These are phyloP conservation scores for Caryopteris hybrid DNA, from an alignment of 305 asterid species.

Conservation along the genomic window DNA sequence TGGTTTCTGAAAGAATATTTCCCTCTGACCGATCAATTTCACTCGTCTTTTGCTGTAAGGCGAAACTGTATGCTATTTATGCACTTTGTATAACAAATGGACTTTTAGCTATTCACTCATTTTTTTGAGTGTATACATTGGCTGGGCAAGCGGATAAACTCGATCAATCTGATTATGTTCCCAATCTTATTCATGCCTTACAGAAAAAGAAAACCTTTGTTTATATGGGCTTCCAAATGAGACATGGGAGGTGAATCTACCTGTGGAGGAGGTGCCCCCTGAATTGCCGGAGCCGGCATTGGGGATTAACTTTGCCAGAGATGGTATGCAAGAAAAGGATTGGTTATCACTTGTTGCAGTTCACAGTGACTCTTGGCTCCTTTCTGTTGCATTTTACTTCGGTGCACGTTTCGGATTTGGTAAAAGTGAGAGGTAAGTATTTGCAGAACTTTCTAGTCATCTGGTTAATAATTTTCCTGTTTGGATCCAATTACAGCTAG, in stretches of 20 bases:
- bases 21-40: neutral
- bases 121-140: neutral
- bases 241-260: slow-evolving; percentile 79
- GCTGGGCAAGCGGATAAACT: neutral
- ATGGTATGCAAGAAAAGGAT: slow-evolving; percentile 72
- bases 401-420: slow-evolving; percentile 84
- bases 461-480: neutral
- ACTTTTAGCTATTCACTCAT: neutral
- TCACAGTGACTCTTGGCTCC: slow-evolving; percentile 88
- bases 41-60: neutral
- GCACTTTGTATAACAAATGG: too few species aligned
- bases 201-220: slow-evolving; percentile 75
- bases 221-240: slow-evolving; percentile 77
- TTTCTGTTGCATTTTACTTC: slow-evolving; percentile 76
- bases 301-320: slow-evolving; percentile 82
- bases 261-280: slow-evolving; percentile 88
- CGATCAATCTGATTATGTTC: neutral
- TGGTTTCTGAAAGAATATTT: neutral
- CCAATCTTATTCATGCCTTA: neutral
- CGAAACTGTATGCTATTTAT: neutral
- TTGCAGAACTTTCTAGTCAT: neutral
- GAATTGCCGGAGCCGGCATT: slow-evolving; percentile 89
- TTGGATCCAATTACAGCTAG: neutral
- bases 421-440: slow-evolving; percentile 60
- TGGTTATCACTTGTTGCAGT: slow-evolving; percentile 84